Base-by-base conservation (phyloP, 2,329 filamentous ascomycete genomes). In the Trichoderma atrobrunneum region DNA sequence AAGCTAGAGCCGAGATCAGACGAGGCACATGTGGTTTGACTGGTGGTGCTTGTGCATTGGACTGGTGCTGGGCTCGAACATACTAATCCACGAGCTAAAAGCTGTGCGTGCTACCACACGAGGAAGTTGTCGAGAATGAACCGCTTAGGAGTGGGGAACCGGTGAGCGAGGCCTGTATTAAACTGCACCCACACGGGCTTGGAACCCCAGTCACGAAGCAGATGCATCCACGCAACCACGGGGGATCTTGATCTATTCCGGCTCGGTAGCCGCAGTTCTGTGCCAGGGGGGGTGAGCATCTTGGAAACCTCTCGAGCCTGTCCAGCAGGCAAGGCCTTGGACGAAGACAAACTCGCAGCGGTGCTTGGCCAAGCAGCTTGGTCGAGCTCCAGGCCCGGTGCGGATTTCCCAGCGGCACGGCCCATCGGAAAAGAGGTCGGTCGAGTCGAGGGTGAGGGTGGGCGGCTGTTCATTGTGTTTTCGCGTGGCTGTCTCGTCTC, bases 131-230 rank as follows among this genome's bases (percentile, higher is more conserved):
- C 68, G 48, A 67, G 60, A 48, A 60, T 18, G 60, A 70, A 72
- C 61, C 28, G 71, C 51, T 57, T 61, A 54, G 51, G 32, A 57
- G 72, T 75, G 72, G 76, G 76, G 73, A 75, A 76, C 75, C 76
- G 76, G 76, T 77, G 75, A 76, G 66, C 36, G 39, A 54, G 62
- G 51, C 60, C 70, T 24, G 64, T 73, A 73, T 51, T 51, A 26
- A 48, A 76, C 74, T 75, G 59, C 61, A 61, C 71, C 62, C 8
- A 63, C 30, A 26, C 54, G 30, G 54, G 26, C 26, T 70, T 36
- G 32, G 34, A 60, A 56, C 21, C 21, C 64, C 63, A 59, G 72
- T 36, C 30, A 28, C 54, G 54, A 36, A 28, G 10, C 51, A 39
- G 64, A 59, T 62, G 57, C 54, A 34, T 28, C 21, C 36, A 28